Base-by-base conservation (phyloP, 73 alveolate species). In the Paramecium pentaurelia region DNA sequence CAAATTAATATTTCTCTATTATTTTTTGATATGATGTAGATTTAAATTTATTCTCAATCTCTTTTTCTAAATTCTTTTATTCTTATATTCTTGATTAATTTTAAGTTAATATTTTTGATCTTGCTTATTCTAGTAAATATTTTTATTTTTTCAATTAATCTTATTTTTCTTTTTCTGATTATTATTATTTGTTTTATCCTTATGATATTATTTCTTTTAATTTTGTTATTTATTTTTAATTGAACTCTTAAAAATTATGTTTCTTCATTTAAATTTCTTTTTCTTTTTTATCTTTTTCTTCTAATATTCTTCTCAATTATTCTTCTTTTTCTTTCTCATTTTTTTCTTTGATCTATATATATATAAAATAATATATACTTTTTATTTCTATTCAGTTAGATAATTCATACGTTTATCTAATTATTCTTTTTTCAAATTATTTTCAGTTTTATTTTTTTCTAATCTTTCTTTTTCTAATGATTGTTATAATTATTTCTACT, bases 61-160 rank as follows among this genome's bases (percentile, higher is more conserved):
- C 58, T 36, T 75, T 75, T 75, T 75, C 84, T 32, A 68, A 34
- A 68, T 68, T 45, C 36, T 37, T 37, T 75, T 40, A 54, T 54
- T 54, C 70, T 54, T 54, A 22, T 8, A 75, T 75, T 40, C 88
- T 75, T 75, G 88, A 75, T 34, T 75, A 4, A 75, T 75, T 45
- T 9, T 37, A n/a, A 16, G 88, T 75, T 75, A 37, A 75, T 75
- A 75, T 75, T 75, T 75, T 75, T 75, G 88, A 75, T 75, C 88
- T 75, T 14, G 88, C 88, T 40, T 75, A n/a, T 37, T 75, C 20
- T 75, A 75, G 14, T 7, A 75, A 16, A 1, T 4, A 16, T 75
- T 75, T 5, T 75, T 75, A 30, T 75, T 75, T 75, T 75, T 37
- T 34, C 37, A 75, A 4, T 40, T 75, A 9, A 37, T 37, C 60